Conservation (phyloP, 352 stramenopile species). For the Salisapilia sapeloensis region DNA sequence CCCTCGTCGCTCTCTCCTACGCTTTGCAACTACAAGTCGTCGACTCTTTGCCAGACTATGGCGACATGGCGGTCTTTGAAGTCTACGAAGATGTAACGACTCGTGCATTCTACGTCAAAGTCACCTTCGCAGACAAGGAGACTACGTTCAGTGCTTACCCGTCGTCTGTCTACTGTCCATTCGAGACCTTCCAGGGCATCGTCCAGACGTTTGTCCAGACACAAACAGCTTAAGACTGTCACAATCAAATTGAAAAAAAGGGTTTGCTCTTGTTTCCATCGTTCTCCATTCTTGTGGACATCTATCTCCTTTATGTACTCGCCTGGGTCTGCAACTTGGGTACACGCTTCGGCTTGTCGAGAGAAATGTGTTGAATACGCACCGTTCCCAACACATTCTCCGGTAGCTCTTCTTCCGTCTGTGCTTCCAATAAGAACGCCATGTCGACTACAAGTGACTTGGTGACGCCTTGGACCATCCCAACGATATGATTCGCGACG, state of each 20-base stretch:
- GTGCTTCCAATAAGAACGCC: constrained; percentile 75
- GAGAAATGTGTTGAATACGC: constrained; percentile 66
- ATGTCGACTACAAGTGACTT: constrained; percentile 82
- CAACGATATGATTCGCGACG: constrained; percentile 80
- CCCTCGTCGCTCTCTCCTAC: constrained; percentile 56
- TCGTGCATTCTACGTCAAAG: constrained; percentile 29
- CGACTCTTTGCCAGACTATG: constrained; percentile 37
- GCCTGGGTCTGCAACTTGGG: constrained; percentile 5
- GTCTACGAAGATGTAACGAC: constrained; percentile 32
- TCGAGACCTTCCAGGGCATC: constrained; percentile 38
- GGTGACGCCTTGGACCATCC: constrained; percentile 80
- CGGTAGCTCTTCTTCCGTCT: constrained; percentile 76
- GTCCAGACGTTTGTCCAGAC: constrained; percentile 36
- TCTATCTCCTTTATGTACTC: background rate
- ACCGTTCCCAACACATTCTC: constrained; percentile 67
- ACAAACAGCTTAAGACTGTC: no score
- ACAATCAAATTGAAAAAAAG: no score
- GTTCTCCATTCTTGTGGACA: no score
- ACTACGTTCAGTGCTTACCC: constrained; percentile 36
- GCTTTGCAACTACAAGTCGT: constrained; percentile 51
- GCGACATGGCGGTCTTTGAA: constrained; percentile 49
- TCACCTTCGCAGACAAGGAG: constrained; percentile 33
- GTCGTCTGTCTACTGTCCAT: constrained; percentile 33
- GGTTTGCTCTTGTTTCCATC: no score
- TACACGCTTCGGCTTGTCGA: constrained; percentile 56